Base-by-base conservation (phyloP, 129 eudicot species). In the Sambucus nigra region DNA sequence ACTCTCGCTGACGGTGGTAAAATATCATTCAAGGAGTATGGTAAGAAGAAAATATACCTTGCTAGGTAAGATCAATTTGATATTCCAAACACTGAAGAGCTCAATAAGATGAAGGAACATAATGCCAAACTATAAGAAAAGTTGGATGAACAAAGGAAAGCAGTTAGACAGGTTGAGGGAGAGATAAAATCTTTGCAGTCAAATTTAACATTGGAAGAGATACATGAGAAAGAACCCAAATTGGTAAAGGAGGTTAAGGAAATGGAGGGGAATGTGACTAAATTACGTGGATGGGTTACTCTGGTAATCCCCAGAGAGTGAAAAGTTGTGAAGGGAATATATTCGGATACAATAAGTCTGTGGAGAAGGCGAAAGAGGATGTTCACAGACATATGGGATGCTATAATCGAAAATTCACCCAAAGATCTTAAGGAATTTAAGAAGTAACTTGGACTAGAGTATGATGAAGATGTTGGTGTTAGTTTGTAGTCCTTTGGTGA, bases 311-410 rank as follows among this genome's bases (percentile, higher is more conserved):
- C 98, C 17, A 94, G 79, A 67, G 95, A 89, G 69, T 58, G 95
- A 45, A 75, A 76, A 50, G 70, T 69, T 59, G 83, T 85, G 50
- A 94, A 85, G 65, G 78, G 68, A 50, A 52, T n/a, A n/a, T n/a
- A n/a, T n/a, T n/a, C n/a, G n/a, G n/a, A n/a, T n/a, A n/a, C n/a
- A n/a, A n/a, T n/a, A n/a, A n/a, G n/a, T n/a, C n/a, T n/a, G n/a
- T n/a, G n/a, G n/a, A n/a, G n/a, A n/a, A n/a, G n/a, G n/a, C 70
- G 98, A 23, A 89, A 79, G 76, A 85, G 95, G 73, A 89, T 89
- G 95, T 89, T 78, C 59, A 89, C 59, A 63, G 98, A 89, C 48
- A 45, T 89, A 12, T 89, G 98, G 98, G 95, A 85, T 76, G 66
- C 95, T 24, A 84, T 89, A 63, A 89, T 95, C 21, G 98, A 89